Conservation (phyloP, 371 early-diverging fungal genomes). For the Syncephalis fuscata region DNA sequence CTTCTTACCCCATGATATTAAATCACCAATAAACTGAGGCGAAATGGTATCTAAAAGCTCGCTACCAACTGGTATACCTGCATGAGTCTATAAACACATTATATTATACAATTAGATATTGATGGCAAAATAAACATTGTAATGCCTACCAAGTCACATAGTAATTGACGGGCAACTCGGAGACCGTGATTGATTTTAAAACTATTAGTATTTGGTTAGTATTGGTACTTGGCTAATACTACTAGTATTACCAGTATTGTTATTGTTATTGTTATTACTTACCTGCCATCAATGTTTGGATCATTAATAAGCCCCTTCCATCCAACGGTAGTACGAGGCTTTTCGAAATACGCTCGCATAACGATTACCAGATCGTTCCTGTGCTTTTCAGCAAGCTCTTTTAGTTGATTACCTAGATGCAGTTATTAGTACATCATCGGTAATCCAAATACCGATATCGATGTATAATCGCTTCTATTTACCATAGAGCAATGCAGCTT, state of each 20-base stretch:
- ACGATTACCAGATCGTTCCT: conserved; percentile 55
- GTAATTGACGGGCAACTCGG: conserved; percentile 60
- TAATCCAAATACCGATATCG: background rate
- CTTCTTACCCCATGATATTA: conserved; percentile 67
- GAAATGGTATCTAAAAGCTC: conserved; percentile 90
- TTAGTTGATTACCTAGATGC: conserved; percentile 26
- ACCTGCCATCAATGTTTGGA: conserved; percentile 64
- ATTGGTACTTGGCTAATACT: background rate
- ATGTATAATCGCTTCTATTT: conserved; percentile 6
- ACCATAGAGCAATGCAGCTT: conserved; percentile 70
- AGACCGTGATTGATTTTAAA: conserved; percentile 87
- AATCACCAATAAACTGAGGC: conserved; percentile 84
- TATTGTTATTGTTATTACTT: conserved; percentile 2
- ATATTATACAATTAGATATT: background rate
- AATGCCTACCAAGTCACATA: conserved; percentile 30
- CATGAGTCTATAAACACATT: conserved; percentile 33
- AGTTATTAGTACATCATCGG: background rate
- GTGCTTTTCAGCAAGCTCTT: conserved; percentile 31
- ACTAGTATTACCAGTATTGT: no score
- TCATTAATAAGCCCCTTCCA: conserved; percentile 94
- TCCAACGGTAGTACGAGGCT: conserved; percentile 87
- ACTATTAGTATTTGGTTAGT: conserved; percentile 8
- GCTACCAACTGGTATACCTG: conserved; percentile 74
- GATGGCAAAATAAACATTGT: background rate
- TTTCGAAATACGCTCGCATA: conserved; percentile 92